Conservation (phyloP, 2,329 filamentous ascomycete genomes). For the Alternaria atra region DNA sequence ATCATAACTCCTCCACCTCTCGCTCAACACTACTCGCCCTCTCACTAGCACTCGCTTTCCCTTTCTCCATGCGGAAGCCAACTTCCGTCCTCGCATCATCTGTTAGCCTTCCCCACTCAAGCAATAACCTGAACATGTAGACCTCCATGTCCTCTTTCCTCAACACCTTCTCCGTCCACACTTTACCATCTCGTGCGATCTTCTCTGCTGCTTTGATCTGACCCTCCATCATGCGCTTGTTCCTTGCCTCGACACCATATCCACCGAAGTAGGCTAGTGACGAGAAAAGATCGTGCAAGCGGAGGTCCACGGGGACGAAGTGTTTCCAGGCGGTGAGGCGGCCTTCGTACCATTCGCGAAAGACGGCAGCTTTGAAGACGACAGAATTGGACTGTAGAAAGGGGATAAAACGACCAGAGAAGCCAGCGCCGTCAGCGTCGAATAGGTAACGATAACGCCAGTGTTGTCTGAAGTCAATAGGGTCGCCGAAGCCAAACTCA, state of each 20-base stretch:
- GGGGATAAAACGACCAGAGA: slow-evolving; percentile 71
- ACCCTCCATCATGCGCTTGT: slow-evolving; percentile 39
- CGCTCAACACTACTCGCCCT: slow-evolving; percentile 9
- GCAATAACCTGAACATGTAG: slow-evolving; percentile 78
- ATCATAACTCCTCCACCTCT: background rate
- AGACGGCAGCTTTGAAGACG: slow-evolving; percentile 76
- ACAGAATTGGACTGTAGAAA: slow-evolving; percentile 72
- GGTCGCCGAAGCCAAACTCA: slow-evolving; percentile 61
- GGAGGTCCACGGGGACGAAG: slow-evolving; percentile 78
- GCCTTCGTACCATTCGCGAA: slow-evolving; percentile 81
- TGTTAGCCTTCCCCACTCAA: slow-evolving; percentile 69
- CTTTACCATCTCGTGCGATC: slow-evolving; percentile 44
- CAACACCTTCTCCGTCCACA: slow-evolving; percentile 48
- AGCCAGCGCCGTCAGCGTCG: slow-evolving; percentile 73
- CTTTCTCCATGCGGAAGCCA: slow-evolving; percentile 41
- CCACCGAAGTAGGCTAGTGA: slow-evolving; percentile 75
- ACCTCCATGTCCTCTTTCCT: slow-evolving; percentile 73
- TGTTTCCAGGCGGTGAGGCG: slow-evolving; percentile 80
- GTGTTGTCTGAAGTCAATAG: slow-evolving; percentile 64
- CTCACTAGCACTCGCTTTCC: slow-evolving; percentile 4
- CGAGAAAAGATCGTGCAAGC: slow-evolving; percentile 77
- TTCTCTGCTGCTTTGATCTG: slow-evolving; percentile 40
- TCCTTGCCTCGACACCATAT: slow-evolving; percentile 34
- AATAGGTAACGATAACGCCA: slow-evolving; percentile 76
- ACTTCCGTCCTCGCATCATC: slow-evolving; percentile 47